These are phyloP conservation scores for Aspergillus quadricinctus DNA, from an alignment of 2,329 filamentous ascomycete genomes.

Conservation along the genomic window DNA sequence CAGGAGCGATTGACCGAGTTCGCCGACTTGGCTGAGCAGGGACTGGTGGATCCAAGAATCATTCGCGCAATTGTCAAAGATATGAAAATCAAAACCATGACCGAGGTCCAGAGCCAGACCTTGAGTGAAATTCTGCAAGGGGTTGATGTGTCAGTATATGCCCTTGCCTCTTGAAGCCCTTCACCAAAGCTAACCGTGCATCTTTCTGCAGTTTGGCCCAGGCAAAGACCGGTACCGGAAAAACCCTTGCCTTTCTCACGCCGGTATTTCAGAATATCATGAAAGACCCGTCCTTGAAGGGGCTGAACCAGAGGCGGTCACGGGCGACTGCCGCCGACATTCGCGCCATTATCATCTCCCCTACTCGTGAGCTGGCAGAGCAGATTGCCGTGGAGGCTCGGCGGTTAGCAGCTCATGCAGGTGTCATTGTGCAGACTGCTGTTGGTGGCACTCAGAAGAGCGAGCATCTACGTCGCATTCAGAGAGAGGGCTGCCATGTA, in stretches of 20 bases:
- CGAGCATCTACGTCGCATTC: conserved; percentile 62
- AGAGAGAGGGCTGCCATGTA: conserved; percentile 75
- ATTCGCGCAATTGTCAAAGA: conserved; percentile 64
- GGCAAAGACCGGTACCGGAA: conserved; percentile 94
- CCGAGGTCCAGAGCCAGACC: conserved; percentile 81
- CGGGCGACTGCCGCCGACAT: conserved; percentile 43
- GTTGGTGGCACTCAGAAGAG: conserved; percentile 86
- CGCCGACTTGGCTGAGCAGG: conserved; percentile 32
- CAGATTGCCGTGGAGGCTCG: conserved; percentile 68
- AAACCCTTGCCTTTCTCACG: conserved; percentile 88
- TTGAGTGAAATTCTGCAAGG: conserved; percentile 77
- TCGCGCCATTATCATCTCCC: conserved; percentile 58
- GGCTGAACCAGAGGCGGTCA: conserved; percentile 8
- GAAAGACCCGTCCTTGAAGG: conserved; percentile 56
- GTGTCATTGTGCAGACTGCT: conserved; percentile 68
- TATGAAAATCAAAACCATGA: conserved; percentile 82
- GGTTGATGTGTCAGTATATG: conserved; percentile 66
- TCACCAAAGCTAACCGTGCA: conserved; percentile 16
- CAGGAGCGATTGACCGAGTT: conserved; percentile 33
- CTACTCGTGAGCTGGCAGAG: conserved; percentile 60
- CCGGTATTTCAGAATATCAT: conserved; percentile 80
- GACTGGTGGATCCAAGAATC: conserved; percentile 58
- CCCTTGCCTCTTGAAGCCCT: not conserved
- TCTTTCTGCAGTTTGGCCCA: conserved; percentile 66
- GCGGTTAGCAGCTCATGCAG: conserved; percentile 61